Evolutionary conservation across 768 basidiomycete species (phyloP).

Genomic region (Suillus tomentosus): DNA sequence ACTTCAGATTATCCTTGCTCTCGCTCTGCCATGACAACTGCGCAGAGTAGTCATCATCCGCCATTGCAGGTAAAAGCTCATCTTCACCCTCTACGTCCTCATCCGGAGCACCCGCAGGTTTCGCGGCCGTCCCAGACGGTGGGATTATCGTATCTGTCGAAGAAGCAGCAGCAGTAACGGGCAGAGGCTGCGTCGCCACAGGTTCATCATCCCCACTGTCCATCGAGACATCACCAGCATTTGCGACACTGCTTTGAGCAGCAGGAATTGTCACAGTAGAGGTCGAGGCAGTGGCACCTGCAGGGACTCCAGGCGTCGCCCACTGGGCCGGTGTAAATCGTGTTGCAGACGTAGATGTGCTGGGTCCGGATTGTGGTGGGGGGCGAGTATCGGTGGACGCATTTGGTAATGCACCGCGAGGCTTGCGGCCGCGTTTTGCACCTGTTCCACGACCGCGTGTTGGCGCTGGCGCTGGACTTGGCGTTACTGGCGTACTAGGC

Average conservation of each 20-base stretch:
- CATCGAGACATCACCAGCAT: slow-evolving; percentile 13
- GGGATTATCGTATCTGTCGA: background rate
- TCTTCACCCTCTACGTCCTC: slow-evolving; percentile 77
- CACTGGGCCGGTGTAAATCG: slow-evolving; percentile 45
- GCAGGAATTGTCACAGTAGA: slow-evolving; percentile 6
- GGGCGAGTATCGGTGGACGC: slow-evolving; percentile 20
- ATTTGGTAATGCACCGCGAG: slow-evolving; percentile 40
- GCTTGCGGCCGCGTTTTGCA: slow-evolving; percentile 51
- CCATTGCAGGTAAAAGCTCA: slow-evolving; percentile 81
- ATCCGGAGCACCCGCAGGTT: slow-evolving; percentile 26
- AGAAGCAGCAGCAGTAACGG: background rate
- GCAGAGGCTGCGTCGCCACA: background rate
- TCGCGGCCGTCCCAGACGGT: slow-evolving; percentile 16
- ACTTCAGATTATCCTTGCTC: slow-evolving; percentile 88
- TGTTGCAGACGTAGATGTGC: slow-evolving; percentile 17
- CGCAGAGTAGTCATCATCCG: slow-evolving; percentile 86
- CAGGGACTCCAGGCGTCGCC: slow-evolving; percentile 27
- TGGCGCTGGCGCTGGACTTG: slow-evolving; percentile 20
- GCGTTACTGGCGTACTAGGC: slow-evolving; percentile 18
- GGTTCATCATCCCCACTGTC: slow-evolving; percentile 22
- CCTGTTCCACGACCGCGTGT: slow-evolving; percentile 30
- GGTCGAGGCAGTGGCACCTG: slow-evolving; percentile 10
- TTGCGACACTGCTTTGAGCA: slow-evolving; percentile 16
- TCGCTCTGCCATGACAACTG: slow-evolving; percentile 84
- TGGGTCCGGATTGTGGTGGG: slow-evolving; percentile 16